Conservation (phyloP, 306 rosid genomes). For the Luffa aegyptiaca region DNA sequence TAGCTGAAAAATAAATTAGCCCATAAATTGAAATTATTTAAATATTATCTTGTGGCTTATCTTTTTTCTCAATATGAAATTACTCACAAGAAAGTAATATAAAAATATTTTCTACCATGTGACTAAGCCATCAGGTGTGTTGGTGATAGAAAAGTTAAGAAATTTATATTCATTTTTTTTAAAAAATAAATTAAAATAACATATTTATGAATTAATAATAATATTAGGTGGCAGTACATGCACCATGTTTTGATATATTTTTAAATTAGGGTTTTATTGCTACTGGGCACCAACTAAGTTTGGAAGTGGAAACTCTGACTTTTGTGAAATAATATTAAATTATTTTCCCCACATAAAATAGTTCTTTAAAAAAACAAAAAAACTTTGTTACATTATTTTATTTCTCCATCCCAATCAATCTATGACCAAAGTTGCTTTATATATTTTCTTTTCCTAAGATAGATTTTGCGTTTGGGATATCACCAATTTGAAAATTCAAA, state of each 20-base stretch:
- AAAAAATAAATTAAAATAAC: background rate
- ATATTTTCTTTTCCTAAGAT: background rate
- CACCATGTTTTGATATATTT: background rate
- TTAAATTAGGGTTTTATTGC: background rate
- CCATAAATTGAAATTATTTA: background rate
- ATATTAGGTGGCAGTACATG: conserved; percentile 5
- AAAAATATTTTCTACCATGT: background rate
- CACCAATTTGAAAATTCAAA: background rate
- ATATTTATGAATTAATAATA: background rate
- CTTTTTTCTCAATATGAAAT: background rate
- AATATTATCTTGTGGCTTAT: background rate
- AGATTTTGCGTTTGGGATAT: background rate
- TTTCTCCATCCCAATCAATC: background rate
- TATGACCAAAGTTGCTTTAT: background rate
- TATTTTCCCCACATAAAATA: background rate
- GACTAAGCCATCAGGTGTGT: background rate
- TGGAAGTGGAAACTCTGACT: background rate
- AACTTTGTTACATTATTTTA: background rate
- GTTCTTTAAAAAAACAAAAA: background rate
- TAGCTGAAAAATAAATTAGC: background rate
- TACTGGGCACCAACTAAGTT: conserved; percentile 6
- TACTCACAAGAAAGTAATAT: background rate
- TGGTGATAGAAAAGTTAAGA: background rate
- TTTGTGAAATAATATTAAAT: background rate
- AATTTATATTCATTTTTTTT: background rate